These are phyloP conservation scores for Ilex asprella DNA, from an alignment of 257 asterid genomes.

Conservation along the genomic window DNA sequence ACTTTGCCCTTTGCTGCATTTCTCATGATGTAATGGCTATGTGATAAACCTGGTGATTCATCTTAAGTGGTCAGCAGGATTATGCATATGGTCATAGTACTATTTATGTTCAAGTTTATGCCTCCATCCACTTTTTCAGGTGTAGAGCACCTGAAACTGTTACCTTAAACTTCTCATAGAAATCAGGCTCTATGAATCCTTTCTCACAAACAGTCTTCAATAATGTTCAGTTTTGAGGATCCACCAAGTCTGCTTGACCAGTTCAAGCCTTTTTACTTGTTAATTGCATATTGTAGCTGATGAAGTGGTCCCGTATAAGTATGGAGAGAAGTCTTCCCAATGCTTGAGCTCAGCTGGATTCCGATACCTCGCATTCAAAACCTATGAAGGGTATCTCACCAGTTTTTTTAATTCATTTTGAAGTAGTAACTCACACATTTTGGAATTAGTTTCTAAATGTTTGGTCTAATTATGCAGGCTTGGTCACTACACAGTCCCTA, in stretches of 20 bases:
- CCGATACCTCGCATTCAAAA: conserved; percentile 51
- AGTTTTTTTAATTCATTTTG: not conserved
- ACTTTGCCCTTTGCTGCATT: no score
- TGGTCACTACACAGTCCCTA: conserved; percentile 86
- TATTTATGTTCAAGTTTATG: not conserved
- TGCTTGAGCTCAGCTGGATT: conserved; percentile 78
- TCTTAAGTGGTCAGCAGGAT: no score
- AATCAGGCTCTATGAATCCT: not conserved
- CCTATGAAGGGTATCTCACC: conserved; percentile 58
- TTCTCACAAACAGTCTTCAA: not conserved
- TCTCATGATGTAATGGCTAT: no score
- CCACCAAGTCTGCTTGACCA: not conserved
- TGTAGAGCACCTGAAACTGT: not conserved
- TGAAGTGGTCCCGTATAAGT: conserved; percentile 68
- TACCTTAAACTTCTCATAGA: not conserved
- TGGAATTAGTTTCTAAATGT: conserved; percentile 3
- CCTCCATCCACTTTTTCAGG: not conserved
- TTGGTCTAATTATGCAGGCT: conserved; percentile 35
- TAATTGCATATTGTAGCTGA: conserved; percentile 46
- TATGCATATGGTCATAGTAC: no score
- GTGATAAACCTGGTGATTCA: no score
- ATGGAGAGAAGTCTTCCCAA: conserved; percentile 71
- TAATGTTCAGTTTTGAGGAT: not conserved
- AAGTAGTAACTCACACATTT: not conserved
- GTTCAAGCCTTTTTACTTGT: conserved; percentile 1